A percentile compares a stretch with the other conserved stretches of the same genome.
Evolutionary conservation across 495 filamentous ascomycete species (phyloP).

Genomic region (Neurospora terricola): DNA sequence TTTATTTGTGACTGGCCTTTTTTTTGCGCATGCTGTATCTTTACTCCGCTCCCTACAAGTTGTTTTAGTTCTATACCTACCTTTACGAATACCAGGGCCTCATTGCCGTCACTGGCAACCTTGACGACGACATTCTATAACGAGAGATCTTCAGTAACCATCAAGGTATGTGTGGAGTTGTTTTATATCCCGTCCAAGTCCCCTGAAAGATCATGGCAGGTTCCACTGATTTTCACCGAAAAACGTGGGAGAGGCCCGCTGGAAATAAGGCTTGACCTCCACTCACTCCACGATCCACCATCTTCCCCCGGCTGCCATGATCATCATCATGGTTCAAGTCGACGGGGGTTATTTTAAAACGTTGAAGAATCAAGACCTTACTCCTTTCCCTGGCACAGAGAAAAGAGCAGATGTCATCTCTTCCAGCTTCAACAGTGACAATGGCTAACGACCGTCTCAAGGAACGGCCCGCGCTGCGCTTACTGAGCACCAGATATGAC

Average conservation of each 20-base stretch:
- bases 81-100: background rate
- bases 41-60: background rate
- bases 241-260: background rate
- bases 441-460: background rate
- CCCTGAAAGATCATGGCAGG: background rate
- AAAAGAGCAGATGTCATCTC: background rate
- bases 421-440: background rate
- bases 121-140: background rate
- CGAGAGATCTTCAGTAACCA: background rate
- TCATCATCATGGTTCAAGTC: background rate
- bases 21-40: background rate
- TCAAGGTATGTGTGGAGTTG: background rate
- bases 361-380: background rate
- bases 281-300: background rate
- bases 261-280: background rate
- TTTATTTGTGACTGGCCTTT: background rate
- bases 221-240: background rate
- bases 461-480: background rate
- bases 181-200: background rate
- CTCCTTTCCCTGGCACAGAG: background rate
- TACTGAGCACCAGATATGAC: background rate
- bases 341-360: background rate
- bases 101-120: background rate
- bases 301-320: background rate
- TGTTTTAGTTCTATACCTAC: background rate